Conservation (phyloP, 148 eudicot species). For the Heliamphora exappendiculata region DNA sequence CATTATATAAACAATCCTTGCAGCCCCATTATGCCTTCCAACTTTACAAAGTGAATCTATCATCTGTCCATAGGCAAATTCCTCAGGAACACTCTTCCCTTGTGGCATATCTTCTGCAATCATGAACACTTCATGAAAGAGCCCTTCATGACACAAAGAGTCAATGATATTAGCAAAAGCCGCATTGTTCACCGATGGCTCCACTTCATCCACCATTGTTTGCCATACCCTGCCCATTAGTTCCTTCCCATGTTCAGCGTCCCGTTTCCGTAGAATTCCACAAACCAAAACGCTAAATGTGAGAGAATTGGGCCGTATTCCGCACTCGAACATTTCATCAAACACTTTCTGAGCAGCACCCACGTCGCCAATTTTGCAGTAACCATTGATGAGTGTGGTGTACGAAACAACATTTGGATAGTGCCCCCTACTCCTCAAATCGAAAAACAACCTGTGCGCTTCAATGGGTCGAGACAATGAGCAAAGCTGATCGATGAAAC, state of each 20-base stretch:
- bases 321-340: conserved; percentile 55
- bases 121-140: conserved; percentile 45
- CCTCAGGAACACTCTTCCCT: conserved; percentile 39
- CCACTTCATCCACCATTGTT: conserved; percentile 34
- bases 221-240: conserved; percentile 52
- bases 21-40: conserved; percentile 63
- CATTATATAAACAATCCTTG: conserved; percentile 82
- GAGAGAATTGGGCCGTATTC: conserved; percentile 49
- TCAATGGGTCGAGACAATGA: conserved; percentile 18
- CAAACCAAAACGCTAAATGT: conserved; percentile 55
- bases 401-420: conserved; percentile 57
- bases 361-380: conserved; percentile 46
- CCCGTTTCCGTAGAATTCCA: conserved; percentile 46
- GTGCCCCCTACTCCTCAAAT: conserved; percentile 58
- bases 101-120: conserved; percentile 80
- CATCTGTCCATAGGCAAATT: conserved; percentile 72
- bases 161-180: conserved; percentile 71
- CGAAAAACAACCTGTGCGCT: conserved; percentile 53
- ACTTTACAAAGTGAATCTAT: conserved; percentile 67
- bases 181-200: conserved; percentile 39
- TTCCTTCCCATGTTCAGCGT: conserved; percentile 27
- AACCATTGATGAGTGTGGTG: conserved; percentile 71
- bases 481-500: conserved; percentile 68
- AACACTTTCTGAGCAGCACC: conserved; percentile 52
- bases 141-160: conserved; percentile 60